Base-by-base conservation (phyloP, 768 basidiomycete species). In the Astraeus odoratus region DNA sequence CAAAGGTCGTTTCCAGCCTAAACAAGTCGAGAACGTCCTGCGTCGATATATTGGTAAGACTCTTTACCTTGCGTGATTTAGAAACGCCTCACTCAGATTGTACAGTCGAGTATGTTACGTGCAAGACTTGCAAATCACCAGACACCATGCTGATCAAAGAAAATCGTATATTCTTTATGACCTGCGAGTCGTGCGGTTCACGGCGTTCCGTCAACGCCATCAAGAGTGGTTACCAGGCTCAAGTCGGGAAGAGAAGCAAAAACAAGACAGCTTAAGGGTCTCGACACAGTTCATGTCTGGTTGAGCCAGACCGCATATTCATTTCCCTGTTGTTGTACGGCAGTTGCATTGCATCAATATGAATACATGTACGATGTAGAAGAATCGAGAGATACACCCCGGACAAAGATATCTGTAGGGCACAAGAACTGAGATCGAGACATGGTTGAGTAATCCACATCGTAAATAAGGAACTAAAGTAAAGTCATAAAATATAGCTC, bases 81-180 rank as follows among this genome's bases (percentile, higher is more conserved):
- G 37, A 20, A 22, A 3, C 33, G 34, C 34, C 19, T 33, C 16
- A 41, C 26, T 25, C 25, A 34, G 18, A 27, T 18, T 30, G 34
- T 49, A 10, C 53, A 95, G 94, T 95, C 50, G 94, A 97, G 71
- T 98, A 97, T 67, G 95, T 97, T 49, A 94, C 94, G 30, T 99
- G 96, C 80, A 95, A 96, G 69, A 98, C 94, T 31, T 99, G 96
- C 77, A 99, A 97, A 71, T 97, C 95, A 1, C 90, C 90, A 36
- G 96, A 99, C 65, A 99, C 96, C 2, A 78, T 96, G 16, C 78
- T 99, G 29, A 84, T 86, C 23, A 99, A 98, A 68, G 94, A 98
- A 70, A 96, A 96, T 67, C 89, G 96, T 68, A 90, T 99, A 62
- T 97, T 94, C 76, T 99, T 99, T 77, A 87, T 90, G 80, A 77